Percentiles rank a stretch among this genome's conserved stretches.
These are phyloP conservation scores for Tylopilus orsonianus DNA, from an alignment of 1,284 basidiomycete species.

Conservation along the genomic window DNA sequence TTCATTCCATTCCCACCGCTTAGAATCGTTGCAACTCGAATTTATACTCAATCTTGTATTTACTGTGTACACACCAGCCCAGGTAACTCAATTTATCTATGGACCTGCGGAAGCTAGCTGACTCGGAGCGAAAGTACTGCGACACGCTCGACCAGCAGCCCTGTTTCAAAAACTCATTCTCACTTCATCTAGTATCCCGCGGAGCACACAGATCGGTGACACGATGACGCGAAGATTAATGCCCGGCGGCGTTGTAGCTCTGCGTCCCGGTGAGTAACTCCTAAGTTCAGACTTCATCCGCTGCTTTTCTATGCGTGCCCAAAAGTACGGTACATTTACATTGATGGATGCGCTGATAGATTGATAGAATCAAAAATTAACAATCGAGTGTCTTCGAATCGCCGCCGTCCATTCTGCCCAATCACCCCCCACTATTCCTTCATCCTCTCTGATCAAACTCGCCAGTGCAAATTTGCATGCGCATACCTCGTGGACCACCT, in stretches of 20 bases:
- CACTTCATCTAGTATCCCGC: constrained; percentile 2
- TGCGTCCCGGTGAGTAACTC: constrained; percentile 1
- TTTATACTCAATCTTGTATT: too few species aligned
- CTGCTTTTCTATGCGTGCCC: neutral
- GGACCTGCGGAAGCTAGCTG: neutral
- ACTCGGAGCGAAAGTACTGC: neutral
- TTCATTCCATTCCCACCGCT: constrained; percentile 1
- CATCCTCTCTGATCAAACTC: constrained; percentile 3
- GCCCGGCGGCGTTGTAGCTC: too few species aligned
- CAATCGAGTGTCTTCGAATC: neutral
- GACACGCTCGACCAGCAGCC: neutral
- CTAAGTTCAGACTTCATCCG: constrained; percentile 1
- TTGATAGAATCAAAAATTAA: neutral
- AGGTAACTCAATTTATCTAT: neutral
- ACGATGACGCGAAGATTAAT: too few species aligned
- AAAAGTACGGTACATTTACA: constrained; percentile 1
- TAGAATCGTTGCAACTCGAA: too few species aligned
- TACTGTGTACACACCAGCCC: too few species aligned
- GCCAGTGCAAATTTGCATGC: constrained; percentile 10
- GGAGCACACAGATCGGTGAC: neutral
- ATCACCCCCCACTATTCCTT: neutral
- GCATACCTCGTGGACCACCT: constrained; percentile 14
- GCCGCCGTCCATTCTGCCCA: neutral
- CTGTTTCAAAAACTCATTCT: constrained; percentile 8
- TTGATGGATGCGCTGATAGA: neutral